These are phyloP conservation scores for Lanmaoa pseudosensibilis DNA, from an alignment of 768 basidiomycete genomes.

Conservation along the genomic window DNA sequence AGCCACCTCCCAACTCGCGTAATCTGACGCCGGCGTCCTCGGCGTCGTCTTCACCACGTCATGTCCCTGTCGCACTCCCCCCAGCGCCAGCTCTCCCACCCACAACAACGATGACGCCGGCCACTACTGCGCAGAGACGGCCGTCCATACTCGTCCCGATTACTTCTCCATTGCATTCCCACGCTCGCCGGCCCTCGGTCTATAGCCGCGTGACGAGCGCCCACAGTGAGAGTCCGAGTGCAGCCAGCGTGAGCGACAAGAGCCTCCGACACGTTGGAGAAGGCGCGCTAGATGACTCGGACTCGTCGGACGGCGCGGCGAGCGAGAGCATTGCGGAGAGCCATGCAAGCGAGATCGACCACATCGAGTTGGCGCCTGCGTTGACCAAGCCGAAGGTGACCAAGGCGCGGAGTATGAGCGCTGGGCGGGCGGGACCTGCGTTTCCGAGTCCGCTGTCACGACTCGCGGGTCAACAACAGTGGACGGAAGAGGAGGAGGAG, in stretches of 20 bases:
- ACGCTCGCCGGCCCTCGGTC: slow-evolving; percentile 38
- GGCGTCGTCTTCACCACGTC: slow-evolving; percentile 56
- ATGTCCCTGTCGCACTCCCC: slow-evolving; percentile 31
- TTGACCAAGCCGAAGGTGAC: slow-evolving; percentile 23
- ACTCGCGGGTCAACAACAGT: slow-evolving; percentile 51
- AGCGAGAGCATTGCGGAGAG: slow-evolving; percentile 22
- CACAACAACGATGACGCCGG: slow-evolving; percentile 43
- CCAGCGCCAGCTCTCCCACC: slow-evolving; percentile 36
- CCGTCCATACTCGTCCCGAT: slow-evolving; percentile 41
- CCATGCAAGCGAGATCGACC: slow-evolving; percentile 33
- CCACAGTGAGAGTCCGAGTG: slow-evolving; percentile 35
- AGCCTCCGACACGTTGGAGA: slow-evolving; percentile 71
- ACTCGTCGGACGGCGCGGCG: slow-evolving; percentile 48
- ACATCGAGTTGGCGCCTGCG: slow-evolving; percentile 29
- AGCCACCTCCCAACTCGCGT: slow-evolving; percentile 41
- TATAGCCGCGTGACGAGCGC: slow-evolving; percentile 39
- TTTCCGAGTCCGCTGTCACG: slow-evolving; percentile 70
- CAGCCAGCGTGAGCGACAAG: slow-evolving; percentile 39
- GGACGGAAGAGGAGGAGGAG: slow-evolving; percentile 50
- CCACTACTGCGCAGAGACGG: slow-evolving; percentile 43
- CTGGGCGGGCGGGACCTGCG: slow-evolving; percentile 29
- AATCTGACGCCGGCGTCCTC: slow-evolving; percentile 59
- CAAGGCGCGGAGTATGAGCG: slow-evolving; percentile 40
- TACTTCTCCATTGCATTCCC: slow-evolving; percentile 32
- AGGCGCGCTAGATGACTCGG: slow-evolving; percentile 76